Evolutionary conservation across 2,329 filamentous ascomycete genomes (phyloP), one percentile per base, ranked within the genome.

Genomic region (Calonectria ilicicola): DNA sequence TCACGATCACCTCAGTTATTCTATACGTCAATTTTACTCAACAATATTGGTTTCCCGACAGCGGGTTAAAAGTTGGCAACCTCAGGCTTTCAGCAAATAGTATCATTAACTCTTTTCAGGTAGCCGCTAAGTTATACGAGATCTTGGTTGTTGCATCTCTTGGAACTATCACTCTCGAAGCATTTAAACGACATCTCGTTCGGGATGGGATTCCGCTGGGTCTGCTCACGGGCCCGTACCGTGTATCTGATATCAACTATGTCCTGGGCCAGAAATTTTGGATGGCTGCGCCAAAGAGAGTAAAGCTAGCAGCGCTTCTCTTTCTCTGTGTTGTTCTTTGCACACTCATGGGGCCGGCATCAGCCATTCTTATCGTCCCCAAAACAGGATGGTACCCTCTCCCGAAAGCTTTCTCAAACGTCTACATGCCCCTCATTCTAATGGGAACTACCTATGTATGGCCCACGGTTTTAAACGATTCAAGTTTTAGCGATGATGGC

Each of bases 281-380:
- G 63, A 38, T 27, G 19, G 49, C 49, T 32, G 49, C 49, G 10
- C 49, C 49, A 19, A 15, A 32, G 21, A 40, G 10, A 2, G 8
- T 65, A 2, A 9, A 19, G 1, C 38, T 69, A 6, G 44, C 58
- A 5, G 26, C 10, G 7, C 26, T 69, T 10, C n/a, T 69, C 12
- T 19, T 65, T 17, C 7, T 51, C 27, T 64, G 53, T 10, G 53
- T 51, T 8, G 26, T 56, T 2, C 56, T 69, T n/a, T 64, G 46
- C 26, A 53, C 42, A 7, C 58, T 69, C 19, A 49, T 69, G n/a
- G 67, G 67, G 19, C 67, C 67, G 2, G 67, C 67, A 6, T 69
- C 67, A 3, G 67, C 67, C 8, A 69, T 69, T 17, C 67, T 69
- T 19, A 56, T 65, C 38, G n/a, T 69, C 1, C 67, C 67, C 26